Base-by-base conservation (phyloP, 139 green algal genomes). In the Picochlorum sp. region DNA sequence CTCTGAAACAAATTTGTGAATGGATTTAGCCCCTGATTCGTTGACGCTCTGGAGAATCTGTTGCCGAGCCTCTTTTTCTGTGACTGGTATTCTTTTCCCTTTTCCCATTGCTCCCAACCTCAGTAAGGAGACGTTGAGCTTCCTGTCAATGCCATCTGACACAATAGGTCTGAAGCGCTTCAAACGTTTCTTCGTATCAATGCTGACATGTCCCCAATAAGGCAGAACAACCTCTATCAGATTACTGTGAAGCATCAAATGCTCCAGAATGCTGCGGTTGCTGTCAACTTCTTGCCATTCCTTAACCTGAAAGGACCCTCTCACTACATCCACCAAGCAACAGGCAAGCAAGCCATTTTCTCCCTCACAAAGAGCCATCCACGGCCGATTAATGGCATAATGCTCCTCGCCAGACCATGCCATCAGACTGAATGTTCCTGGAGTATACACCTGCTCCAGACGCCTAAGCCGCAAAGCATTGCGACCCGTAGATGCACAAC, bases 401-500 rank as follows among this genome's bases (percentile, higher is more conserved):
- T 56, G 10, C 57, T 4, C 55, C 61, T 26, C 51, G 50, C n/a
- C 55, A 59, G 28, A 54, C 45, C 64, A 55, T 12, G 39, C 39
- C 20, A 47, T 47, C 39, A n/a, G n/a, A n/a, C 39, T 52, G 26
- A 67, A 59, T 20, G 74, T 86, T 28, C 78, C 80, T 0, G 80
- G 80, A 5, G 74, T 79, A 67, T 86, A 86, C 28, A 85, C 65
- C 8, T 61, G 59, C 35, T 75, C 65, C 31, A 87, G 69, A 25
- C 12, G 49, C 14, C 39, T 55, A 79, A 68, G 32, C 47, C 22
- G 30, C 80, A 40, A 47, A 86, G 55, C 28, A 67, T 10, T 6
- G 2, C 18, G 14, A 58, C 6, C 44, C 18, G 26, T 29, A 50
- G 31, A 50, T 32, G 41, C 50, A 16, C 36, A 50, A n/a, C n/a